A percentile compares a stretch with the other conserved stretches of the same genome.
phyloP scores from a whole-genome alignment of 257 asterid species.

The Anisodus acutangulus region DNA sequence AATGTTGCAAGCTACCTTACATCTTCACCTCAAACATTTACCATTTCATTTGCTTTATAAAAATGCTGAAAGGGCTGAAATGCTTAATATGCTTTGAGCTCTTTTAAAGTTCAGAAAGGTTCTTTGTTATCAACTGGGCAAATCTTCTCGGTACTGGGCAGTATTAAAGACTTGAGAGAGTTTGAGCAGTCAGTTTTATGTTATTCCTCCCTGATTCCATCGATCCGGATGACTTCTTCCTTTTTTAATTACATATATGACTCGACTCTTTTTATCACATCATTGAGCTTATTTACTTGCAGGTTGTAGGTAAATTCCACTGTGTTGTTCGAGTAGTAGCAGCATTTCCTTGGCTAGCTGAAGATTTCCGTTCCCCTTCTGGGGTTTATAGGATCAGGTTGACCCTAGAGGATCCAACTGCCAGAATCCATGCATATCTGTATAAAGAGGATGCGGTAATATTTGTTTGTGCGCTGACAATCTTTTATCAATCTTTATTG shows the following conservation, averaged over 20 bases:
- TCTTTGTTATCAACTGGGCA: conserved; percentile 2
- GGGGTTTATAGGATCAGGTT: conserved; percentile 73
- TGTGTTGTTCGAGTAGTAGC: conserved; percentile 81
- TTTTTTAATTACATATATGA: neutral
- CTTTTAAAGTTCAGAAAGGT: neutral
- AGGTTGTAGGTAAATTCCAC: conserved; percentile 65
- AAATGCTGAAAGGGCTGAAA: conserved; percentile 8
- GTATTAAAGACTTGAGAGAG: neutral
- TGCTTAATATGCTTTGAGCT: neutral
- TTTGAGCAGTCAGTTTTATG: neutral
- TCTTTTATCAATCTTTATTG: conserved; percentile 1
- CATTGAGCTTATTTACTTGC: conserved; percentile 36
- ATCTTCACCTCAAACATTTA: conserved; percentile 1
- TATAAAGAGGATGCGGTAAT: conserved; percentile 82
- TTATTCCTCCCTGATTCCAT: neutral
- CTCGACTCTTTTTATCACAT: conserved; percentile 6
- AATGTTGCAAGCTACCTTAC: neutral
- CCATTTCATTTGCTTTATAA: neutral
- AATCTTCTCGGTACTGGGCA: conserved; percentile 8
- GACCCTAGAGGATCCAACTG: conserved; percentile 93
- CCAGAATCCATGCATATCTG: conserved; percentile 77
- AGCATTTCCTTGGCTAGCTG: conserved; percentile 59
- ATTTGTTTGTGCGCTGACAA: neutral
- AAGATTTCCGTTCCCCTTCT: conserved; percentile 55
- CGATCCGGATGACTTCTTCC: neutral